These are phyloP conservation scores for Fusarium sp. DNA, from an alignment of 2,329 filamentous ascomycete species.

Conservation along the genomic window DNA sequence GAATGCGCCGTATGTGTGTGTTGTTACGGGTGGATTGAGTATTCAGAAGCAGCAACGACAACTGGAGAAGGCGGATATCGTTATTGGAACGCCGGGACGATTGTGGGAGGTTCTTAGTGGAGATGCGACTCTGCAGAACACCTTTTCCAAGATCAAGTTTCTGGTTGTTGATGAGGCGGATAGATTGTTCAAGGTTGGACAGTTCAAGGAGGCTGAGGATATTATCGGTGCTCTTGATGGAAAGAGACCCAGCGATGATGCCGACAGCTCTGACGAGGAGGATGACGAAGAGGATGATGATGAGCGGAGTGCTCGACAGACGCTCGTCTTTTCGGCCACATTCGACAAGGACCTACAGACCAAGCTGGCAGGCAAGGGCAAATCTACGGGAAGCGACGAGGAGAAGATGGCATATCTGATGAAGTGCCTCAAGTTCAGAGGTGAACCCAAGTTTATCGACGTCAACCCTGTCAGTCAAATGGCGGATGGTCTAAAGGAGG, in stretches of 20 bases:
- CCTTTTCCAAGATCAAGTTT: slow-evolving; percentile 81
- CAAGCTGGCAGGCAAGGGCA: slow-evolving; percentile 85
- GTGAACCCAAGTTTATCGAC: slow-evolving; percentile 91
- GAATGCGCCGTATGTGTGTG: slow-evolving; percentile 79
- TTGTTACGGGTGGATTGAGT: slow-evolving; percentile 91
- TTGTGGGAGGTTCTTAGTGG: slow-evolving; percentile 93
- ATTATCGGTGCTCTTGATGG: slow-evolving; percentile 86
- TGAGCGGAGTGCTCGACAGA: slow-evolving; percentile 71
- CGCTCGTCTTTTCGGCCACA: slow-evolving; percentile 95
- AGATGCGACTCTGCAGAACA: slow-evolving; percentile 74
- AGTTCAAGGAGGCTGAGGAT: slow-evolving; percentile 94
- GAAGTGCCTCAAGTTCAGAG: slow-evolving; percentile 87
- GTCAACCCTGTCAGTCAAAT: slow-evolving; percentile 91
- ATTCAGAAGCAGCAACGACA: slow-evolving; percentile 95
- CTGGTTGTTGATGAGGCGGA: slow-evolving; percentile 96
- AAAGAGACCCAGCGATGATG: slow-evolving; percentile 70
- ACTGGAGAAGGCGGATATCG: slow-evolving; percentile 85
- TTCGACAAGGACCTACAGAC: slow-evolving; percentile 93
- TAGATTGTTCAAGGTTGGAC: slow-evolving; percentile 88
- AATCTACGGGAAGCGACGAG: slow-evolving; percentile 69
- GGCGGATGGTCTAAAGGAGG: slow-evolving; percentile 87
- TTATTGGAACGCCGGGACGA: slow-evolving; percentile 93
- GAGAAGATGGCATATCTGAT: slow-evolving; percentile 94
- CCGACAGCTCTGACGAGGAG: slow-evolving; percentile 63
- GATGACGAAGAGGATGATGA: slow-evolving; percentile 61